These are phyloP conservation scores for Penstemon barbatus DNA, from an alignment of 257 asterid genomes.

Conservation along the genomic window DNA sequence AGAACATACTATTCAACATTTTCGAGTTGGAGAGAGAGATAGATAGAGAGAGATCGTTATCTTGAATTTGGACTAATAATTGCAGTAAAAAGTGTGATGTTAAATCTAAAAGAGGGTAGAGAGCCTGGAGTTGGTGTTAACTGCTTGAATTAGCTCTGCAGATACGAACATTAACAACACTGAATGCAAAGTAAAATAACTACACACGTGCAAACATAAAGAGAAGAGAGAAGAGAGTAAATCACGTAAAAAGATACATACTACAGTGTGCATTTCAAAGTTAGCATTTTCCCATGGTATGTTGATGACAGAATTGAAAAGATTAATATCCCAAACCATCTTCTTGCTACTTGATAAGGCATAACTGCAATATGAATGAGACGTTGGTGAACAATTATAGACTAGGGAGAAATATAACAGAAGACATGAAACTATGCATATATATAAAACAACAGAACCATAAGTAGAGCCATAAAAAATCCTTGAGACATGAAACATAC, in stretches of 20 bases:
- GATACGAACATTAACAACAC: neutral
- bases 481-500: conserved; percentile 48
- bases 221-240: conserved; percentile 3
- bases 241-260: conserved; percentile 33
- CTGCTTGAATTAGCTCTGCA: neutral
- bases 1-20: no score
- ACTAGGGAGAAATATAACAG: conserved; percentile 18
- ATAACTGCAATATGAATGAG: conserved; percentile 54
- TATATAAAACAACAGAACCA: conserved; percentile 16
- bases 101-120: neutral
- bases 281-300: conserved; percentile 52
- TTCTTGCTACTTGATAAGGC: conserved; percentile 67
- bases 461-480: conserved; percentile 27
- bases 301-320: conserved; percentile 42
- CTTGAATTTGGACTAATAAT: no score
- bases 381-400: conserved; percentile 14
- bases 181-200: neutral
- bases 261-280: conserved; percentile 49
- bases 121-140: neutral
- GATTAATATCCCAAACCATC: conserved; percentile 65
- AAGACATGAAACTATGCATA: neutral
- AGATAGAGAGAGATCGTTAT: no score
- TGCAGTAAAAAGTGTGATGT: no score
- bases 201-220: conserved; percentile 21
- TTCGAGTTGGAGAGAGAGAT: no score